Evolutionary conservation across 352 stramenopile species (phyloP).

Genomic region (Phytophthora aleatoria): DNA sequence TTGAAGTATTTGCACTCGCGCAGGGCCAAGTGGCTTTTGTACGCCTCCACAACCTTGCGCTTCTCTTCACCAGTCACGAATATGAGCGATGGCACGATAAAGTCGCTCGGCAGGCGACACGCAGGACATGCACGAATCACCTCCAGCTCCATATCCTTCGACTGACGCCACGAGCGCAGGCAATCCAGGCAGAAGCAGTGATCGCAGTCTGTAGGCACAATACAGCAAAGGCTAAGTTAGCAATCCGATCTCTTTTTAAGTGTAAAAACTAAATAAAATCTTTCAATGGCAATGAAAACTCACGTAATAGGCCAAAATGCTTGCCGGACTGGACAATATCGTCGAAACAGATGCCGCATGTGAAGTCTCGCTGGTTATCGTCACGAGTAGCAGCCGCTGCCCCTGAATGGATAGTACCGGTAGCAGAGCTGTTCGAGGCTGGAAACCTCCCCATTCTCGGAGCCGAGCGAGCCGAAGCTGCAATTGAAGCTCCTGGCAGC

Average conservation of each 20-base stretch:
- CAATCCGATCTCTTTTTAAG: no score
- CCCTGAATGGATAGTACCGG: not conserved
- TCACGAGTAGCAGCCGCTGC: constrained; percentile 1
- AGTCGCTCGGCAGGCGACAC: constrained; percentile 71
- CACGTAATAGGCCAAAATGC: constrained; percentile 80
- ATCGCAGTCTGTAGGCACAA: constrained; percentile 43
- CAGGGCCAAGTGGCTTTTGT: constrained; percentile 76
- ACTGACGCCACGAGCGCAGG: constrained; percentile 70
- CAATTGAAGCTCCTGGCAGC: constrained; percentile 6
- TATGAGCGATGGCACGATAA: constrained; percentile 79
- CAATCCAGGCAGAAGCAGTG: constrained; percentile 85
- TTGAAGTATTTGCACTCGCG: constrained; percentile 87
- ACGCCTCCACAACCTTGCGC: constrained; percentile 55
- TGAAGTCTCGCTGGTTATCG: constrained; percentile 54
- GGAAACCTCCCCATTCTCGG: not conserved
- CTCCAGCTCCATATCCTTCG: constrained; percentile 76
- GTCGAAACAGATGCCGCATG: constrained; percentile 85
- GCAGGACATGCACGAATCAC: constrained; percentile 70
- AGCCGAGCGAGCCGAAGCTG: constrained; percentile 1
- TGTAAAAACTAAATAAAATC: not conserved
- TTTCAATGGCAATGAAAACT: constrained; percentile 11
- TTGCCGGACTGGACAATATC: constrained; percentile 80
- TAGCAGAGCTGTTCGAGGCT: constrained; percentile 4
- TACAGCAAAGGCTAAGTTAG: no score
- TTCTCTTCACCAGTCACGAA: constrained; percentile 76